Base-by-base conservation (phyloP, 306 rosid species). In the Dryas octopetala region DNA sequence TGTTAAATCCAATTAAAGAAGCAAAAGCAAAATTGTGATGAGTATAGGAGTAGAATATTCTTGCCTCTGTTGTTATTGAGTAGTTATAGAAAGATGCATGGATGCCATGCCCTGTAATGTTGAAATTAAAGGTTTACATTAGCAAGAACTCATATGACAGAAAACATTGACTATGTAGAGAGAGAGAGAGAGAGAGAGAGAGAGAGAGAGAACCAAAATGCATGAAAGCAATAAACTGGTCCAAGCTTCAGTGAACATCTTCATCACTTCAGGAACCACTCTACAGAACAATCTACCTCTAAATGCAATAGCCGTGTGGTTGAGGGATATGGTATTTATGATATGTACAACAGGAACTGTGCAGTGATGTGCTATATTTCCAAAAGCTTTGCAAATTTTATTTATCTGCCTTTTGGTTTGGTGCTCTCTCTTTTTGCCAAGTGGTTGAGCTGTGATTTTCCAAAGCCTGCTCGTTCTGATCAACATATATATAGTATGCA, bases 51-150 rank as follows among this genome's bases (percentile, higher is more conserved):
- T 43, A 17, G 43, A 23, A 23, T 23, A 43, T 69, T 69, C 86
- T 88, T 88, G 80, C 98, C 92, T 91, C 61, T 26, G 84, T 80
- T 57, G 88, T 84, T 26, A 90, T 88, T 48, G 83, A 86, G 82
- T 89, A 85, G 74, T 91, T 86, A 80, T 89, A 93, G 58, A 83
- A 32, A 47, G 76, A 26, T 67, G 88, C 89, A 76, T 74, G 60
- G 61, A 81, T 82, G 6, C 53, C 76, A 46, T 75, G 54, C 52
- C 85, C 98, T 93, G 93, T 81, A 81, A 76, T 48, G 45, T 60
- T 60, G 65, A 26, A 23, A 23, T 23, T 23, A 60, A 10, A 60
- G 65, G 63, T 43, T 53, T 14, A 44, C 46, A 38, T 70, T 51
- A 8, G 26, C 11, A 26, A 40, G 4, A 26, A n/a, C 17, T 26